These are phyloP conservation scores for Knoxia roxburghii DNA, from an alignment of 257 asterid genomes.

Conservation along the genomic window DNA sequence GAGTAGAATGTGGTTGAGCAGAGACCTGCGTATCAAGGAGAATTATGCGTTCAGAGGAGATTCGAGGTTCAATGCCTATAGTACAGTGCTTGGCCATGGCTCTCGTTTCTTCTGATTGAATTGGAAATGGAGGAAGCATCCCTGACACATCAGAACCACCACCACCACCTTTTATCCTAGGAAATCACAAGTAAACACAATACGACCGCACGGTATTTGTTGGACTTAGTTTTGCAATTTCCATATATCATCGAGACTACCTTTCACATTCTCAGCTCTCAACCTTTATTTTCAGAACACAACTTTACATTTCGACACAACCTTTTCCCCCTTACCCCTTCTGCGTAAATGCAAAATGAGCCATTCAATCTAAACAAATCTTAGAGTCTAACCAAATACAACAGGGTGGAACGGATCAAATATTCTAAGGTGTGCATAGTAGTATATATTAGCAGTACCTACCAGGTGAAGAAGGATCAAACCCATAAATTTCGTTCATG, in stretches of 20 bases:
- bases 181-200: neutral
- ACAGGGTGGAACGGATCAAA: neutral
- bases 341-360: no score
- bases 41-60: constrained; percentile 80
- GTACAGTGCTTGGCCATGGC: constrained; percentile 84
- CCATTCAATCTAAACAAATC: no score
- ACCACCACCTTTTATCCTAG: neutral
- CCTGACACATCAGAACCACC: constrained; percentile 37
- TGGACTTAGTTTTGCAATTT: no score
- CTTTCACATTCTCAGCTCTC: no score
- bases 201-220: no score
- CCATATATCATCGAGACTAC: no score
- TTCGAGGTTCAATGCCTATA: constrained; percentile 82
- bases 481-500: constrained; percentile 91
- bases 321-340: no score
- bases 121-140: constrained; percentile 81
- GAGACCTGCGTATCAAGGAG: constrained; percentile 96
- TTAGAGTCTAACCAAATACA: no score
- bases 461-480: constrained; percentile 81
- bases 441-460: neutral
- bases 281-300: no score
- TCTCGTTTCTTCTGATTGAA: constrained; percentile 79
- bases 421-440: neutral
- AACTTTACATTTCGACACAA: no score
- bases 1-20: neutral